Conservation (phyloP, 2,329 filamentous ascomycete genomes). For the Chaetomiaceae sp. region DNA sequence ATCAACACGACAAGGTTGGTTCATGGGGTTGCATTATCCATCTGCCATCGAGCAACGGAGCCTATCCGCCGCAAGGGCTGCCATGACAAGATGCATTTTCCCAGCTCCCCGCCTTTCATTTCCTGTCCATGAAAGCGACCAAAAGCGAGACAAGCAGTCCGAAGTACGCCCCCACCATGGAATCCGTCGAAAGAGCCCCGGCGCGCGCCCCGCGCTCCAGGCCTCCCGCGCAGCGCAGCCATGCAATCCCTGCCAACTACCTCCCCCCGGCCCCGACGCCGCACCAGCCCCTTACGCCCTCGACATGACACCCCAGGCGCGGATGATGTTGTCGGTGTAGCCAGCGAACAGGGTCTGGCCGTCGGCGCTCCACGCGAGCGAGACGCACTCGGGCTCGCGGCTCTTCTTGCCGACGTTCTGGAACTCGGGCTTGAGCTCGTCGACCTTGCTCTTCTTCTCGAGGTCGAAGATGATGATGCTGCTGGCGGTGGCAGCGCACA, state of each 20-base stretch:
- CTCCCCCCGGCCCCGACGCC: conserved; percentile 19
- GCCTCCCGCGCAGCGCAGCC: conserved; percentile 21
- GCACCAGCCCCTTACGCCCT: conserved; percentile 58
- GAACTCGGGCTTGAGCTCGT: conserved; percentile 99
- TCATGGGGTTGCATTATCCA: conserved; percentile 27
- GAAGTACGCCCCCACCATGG: conserved; percentile 34
- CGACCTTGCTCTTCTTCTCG: conserved; percentile 99
- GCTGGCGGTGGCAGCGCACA: conserved; percentile 94
- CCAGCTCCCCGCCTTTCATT: conserved; percentile 28
- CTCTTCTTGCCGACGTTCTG: conserved; percentile 96
- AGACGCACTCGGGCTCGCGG: conserved; percentile 97
- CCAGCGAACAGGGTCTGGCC: conserved; percentile 99
- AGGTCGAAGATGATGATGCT: conserved; percentile 99
- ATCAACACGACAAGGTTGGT: conserved; percentile 13
- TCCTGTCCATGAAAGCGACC: conserved; percentile 30
- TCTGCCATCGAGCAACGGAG: conserved; percentile 21
- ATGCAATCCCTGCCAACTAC: conserved; percentile 22
- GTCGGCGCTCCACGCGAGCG: conserved; percentile 94
- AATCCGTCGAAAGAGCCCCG: conserved; percentile 27
- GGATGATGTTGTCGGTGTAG: conserved; percentile 99
- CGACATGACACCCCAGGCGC: conserved; percentile 96
- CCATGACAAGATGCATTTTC: conserved; percentile 23
- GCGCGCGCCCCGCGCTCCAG: conserved; percentile 19
- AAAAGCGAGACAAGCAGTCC: conserved; percentile 35
- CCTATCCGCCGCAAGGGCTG: conserved; percentile 14